Evolutionary conservation across 768 basidiomycete genomes (phyloP), one percentile per base, ranked within the genome.

Genomic region (Tulasnella sp.): DNA sequence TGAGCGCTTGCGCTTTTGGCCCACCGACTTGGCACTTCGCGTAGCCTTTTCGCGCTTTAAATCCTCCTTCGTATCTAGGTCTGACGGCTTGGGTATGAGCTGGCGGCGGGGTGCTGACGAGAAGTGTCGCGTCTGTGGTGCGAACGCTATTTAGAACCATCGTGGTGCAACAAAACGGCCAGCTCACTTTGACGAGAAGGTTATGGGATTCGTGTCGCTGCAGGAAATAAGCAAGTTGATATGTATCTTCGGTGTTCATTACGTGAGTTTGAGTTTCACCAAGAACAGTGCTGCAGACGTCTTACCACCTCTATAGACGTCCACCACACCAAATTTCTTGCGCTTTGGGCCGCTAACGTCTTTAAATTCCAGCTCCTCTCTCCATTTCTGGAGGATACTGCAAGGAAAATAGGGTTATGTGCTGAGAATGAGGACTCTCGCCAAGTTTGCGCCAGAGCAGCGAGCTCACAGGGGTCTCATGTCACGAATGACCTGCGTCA

Each of bases 181-280:
- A 7, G 80, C 84, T n/a, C 73, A 92, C 95, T 87, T 97, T 97
- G 81, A 93, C 85, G 10, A 95, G 85, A 2, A 96, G 87, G 0
- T 93, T 90, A 83, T 96, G 93, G 13, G 92, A 88, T 74, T 95
- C 94, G 2, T 90, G 91, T 84, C 91, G 91, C 32, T 94, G 89
- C 80, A 96, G 86, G 85, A 96, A 97, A 83, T 94, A 97, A 71
- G 92, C 94, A 83, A 94, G 95, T 80, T 97, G 95, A 82, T 96
- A 97, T 0, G 88, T 88, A 79, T 93, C 95, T 96, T 26, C 29
- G 11, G 15, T 26, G 61, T 29, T 20, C 61, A 35, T 32, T 26
- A 23, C 9, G n/a, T 51, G 13, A 32, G 32, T 2, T 35, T 67
- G 61, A 26, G 61, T 32, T 67, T 29, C 26, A 29, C 2, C 11